Conservation (phyloP, 441 rosid species). For the Viola pubescens region DNA sequence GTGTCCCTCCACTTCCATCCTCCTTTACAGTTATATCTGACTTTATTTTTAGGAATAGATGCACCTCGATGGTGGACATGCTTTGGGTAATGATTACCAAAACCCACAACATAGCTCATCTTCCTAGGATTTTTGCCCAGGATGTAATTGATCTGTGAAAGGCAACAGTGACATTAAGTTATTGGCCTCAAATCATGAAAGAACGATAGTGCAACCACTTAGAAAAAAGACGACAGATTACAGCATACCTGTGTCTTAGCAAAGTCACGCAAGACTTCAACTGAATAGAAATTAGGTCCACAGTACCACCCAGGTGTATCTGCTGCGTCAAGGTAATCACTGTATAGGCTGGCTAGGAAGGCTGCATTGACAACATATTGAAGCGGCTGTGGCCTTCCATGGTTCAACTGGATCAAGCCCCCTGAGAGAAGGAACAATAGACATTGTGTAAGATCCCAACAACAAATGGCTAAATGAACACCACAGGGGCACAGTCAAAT, state of each 20-base stretch:
- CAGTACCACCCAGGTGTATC: constrained; percentile 93
- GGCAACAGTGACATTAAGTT: constrained; percentile 2
- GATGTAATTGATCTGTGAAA: constrained; percentile 68
- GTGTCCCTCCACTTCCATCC: constrained; percentile 87
- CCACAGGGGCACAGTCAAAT: constrained; percentile 5
- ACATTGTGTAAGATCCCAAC: constrained; percentile 15
- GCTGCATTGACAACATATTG: constrained; percentile 84
- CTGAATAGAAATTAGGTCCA: constrained; percentile 74
- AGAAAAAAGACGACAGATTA: background rate
- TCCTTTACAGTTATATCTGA: constrained; percentile 73
- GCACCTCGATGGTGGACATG: constrained; percentile 89
- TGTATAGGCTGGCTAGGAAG: constrained; percentile 57
- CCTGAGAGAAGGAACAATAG: constrained; percentile 29
- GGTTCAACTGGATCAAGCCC: constrained; percentile 73
- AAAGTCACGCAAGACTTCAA: constrained; percentile 59
- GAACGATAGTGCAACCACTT: background rate
- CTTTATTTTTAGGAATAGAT: constrained; percentile 73
- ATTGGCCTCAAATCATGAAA: background rate
- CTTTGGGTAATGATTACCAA: constrained; percentile 65
- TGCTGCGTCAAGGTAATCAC: constrained; percentile 87
- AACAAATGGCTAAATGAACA: background rate
- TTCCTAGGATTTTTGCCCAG: constrained; percentile 88
- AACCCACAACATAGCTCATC: constrained; percentile 89
- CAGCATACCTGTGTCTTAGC: constrained; percentile 59
- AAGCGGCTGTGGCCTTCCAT: constrained; percentile 84